Evolutionary conservation across 805 yeast species (phyloP), one percentile per base, ranked within the genome.

Genomic region (Wickerhamomyces subpelliculosus): DNA sequence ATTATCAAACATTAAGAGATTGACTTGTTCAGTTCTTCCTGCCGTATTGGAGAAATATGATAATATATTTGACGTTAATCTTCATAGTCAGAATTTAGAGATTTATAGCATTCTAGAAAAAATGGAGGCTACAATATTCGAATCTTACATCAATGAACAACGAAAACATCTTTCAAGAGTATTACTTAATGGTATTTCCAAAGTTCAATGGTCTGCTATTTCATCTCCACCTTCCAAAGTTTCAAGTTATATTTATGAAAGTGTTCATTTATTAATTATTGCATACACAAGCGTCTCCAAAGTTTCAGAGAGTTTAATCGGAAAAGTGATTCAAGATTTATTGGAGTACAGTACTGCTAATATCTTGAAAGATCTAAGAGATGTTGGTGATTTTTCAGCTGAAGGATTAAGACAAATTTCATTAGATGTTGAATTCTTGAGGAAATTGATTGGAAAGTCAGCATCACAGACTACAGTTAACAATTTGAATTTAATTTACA

Each of bases 381-480:
- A 63, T 24, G 49, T 73, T 8, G 75, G 73, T 24, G 52, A 56
- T 12, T 62, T 74, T 28, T 66, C 74, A 1, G 55, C 65, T 8
- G 69, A 64, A 25, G 79, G 78, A 1, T 53, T 70, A 30, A 55
- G 71, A 38, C 83, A 77, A 51, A 62, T 68, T 2, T 62, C 70
- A 0, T 68, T 77, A 4, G 84, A 78, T 47, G 49, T 76, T 21
- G 75, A 73, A 48, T 75, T 76, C 46, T 64, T 75, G 51, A 64
- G 68, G 34, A 56, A 48, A 10, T 33, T 52, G 28, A 32, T 51
- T 7, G 58, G 57, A 1, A 48, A 41, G 32, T 42, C 51, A 8
- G 45, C 43, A 3, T 45, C 37, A 17, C 36, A 27, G 4, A 19
- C 25, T 5, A 32, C 41, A 10, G 13, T 27, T 5, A 48, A 42